phyloP scores from a whole-genome alignment of 2,329 filamentous ascomycete species.

The Fusarium tricinctum region DNA sequence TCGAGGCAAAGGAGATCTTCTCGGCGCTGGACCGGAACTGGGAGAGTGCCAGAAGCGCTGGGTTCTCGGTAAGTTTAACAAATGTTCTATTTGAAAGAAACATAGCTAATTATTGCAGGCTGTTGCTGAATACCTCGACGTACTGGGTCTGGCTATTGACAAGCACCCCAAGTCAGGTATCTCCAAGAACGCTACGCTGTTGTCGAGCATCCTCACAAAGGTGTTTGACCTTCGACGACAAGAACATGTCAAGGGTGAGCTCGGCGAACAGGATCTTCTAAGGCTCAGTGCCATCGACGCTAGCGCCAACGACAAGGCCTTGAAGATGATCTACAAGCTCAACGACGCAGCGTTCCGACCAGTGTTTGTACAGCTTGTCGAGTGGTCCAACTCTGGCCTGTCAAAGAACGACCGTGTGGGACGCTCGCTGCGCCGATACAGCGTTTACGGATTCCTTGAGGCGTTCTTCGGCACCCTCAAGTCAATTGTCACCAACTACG shows the following conservation, averaged over 20 bases:
- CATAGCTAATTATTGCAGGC: slow-evolving; percentile 65
- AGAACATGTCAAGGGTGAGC: slow-evolving; percentile 63
- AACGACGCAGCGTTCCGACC: slow-evolving; percentile 95
- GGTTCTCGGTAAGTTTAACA: slow-evolving; percentile 70
- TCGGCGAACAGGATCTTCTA: slow-evolving; percentile 59
- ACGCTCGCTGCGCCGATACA: slow-evolving; percentile 74
- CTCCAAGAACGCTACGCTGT: slow-evolving; percentile 77
- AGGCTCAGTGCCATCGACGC: slow-evolving; percentile 73
- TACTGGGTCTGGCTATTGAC: slow-evolving; percentile 79
- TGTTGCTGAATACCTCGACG: slow-evolving; percentile 75
- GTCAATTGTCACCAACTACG: slow-evolving; percentile 94
- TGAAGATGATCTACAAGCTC: slow-evolving; percentile 96
- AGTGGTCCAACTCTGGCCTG: slow-evolving; percentile 77
- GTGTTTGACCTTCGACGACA: slow-evolving; percentile 76
- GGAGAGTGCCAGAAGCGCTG: slow-evolving; percentile 71
- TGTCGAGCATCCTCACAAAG: slow-evolving; percentile 75
- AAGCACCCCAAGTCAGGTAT: slow-evolving; percentile 83
- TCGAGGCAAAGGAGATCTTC: slow-evolving; percentile 83
- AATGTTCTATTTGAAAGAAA: not conserved
- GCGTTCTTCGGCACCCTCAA: slow-evolving; percentile 88
- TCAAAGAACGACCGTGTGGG: slow-evolving; percentile 73
- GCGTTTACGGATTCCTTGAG: slow-evolving; percentile 84
- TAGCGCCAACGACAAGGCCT: slow-evolving; percentile 75
- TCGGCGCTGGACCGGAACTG: slow-evolving; percentile 80
- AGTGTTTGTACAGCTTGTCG: slow-evolving; percentile 86